Evolutionary conservation across 306 rosid species (phyloP).

Genomic region (Senna siamea): DNA sequence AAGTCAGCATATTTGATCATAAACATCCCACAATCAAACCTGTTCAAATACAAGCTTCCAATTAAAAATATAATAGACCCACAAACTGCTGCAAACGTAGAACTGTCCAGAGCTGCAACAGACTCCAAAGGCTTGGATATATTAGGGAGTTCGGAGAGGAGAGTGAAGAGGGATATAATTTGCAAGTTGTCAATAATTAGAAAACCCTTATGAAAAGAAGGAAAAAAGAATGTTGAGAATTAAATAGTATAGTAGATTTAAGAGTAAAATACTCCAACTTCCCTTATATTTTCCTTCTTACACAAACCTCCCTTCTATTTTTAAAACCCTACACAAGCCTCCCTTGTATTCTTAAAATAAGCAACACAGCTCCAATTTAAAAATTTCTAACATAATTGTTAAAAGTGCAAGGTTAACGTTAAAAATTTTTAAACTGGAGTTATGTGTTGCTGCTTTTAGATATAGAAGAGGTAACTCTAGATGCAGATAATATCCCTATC

Average conservation of each 20-base stretch:
- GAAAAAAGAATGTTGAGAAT: neutral
- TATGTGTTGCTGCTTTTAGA: too few species aligned
- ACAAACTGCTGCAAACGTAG: conserved; percentile 5
- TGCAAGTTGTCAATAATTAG: neutral
- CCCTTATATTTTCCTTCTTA: too few species aligned
- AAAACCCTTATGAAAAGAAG: neutral
- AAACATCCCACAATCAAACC: conserved; percentile 92
- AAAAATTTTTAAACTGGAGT: too few species aligned
- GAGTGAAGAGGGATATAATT: neutral
- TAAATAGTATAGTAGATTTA: neutral
- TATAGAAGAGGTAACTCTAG: too few species aligned
- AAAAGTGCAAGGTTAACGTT: too few species aligned
- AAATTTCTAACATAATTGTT: too few species aligned
- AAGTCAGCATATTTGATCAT: conserved; percentile 97
- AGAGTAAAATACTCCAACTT: neutral
- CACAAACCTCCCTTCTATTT: too few species aligned
- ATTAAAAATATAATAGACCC: conserved; percentile 29
- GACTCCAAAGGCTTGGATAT: neutral
- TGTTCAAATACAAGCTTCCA: conserved; percentile 39
- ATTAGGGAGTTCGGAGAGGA: neutral
- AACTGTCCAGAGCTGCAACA: conserved; percentile 16
- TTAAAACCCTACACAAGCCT: too few species aligned
- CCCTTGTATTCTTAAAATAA: too few species aligned
- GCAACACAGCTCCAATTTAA: too few species aligned
- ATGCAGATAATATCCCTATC: conserved; percentile 1